Base-by-base conservation (phyloP, 2,329 filamentous ascomycete genomes). In the Chrysoporthe deuterocubensis region DNA sequence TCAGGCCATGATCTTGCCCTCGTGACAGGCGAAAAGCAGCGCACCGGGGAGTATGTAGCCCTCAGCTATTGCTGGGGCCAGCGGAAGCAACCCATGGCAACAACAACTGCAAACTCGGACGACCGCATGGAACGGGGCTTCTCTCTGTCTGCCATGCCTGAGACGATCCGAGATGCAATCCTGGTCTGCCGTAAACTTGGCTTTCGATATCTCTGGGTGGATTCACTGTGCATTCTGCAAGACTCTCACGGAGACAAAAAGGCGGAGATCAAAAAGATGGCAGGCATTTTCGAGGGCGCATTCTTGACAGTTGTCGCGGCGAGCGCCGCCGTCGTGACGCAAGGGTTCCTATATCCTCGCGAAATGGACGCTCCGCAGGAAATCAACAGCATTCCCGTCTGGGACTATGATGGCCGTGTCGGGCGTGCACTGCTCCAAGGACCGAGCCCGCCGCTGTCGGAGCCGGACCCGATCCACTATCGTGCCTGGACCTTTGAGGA, bases 161-260 rank as follows among this genome's bases (percentile, higher is more conserved):
- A 54, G 13, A 54, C 50, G 3, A 54, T 54, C 50, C 50, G 50
- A 7, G 50, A 54, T 21, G 26, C 50, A 34, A 34, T 54, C 14
- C 11, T 32, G 26, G 50, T 34, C 26, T 34, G 26, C 5, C 50
- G 26, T 26, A 54, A 21, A 14, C 50, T 54, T 54, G 50, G 50
- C 26, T 54, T 54, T 13, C 13, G 50, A 16, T 63, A 26, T 13
- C 34, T 63, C 18, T 66, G 68, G 68, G 58, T 65, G 14, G 54
- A 67, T n/a, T 69, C 68, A 1, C 7, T 67, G 13, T 62, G 62
- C n/a, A 69, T 67, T 21, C 21, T 67, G 7, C 68, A 69, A 44
- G 50, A 69, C 37, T 65, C 61, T 11, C 16, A n/a, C 3, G 1
- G n/a, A 14, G 67, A 66, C 13, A 69, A 57, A 57, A 61, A 42